phyloP scores from a whole-genome alignment of 345 rosid species.

The Salix purpurea region DNA sequence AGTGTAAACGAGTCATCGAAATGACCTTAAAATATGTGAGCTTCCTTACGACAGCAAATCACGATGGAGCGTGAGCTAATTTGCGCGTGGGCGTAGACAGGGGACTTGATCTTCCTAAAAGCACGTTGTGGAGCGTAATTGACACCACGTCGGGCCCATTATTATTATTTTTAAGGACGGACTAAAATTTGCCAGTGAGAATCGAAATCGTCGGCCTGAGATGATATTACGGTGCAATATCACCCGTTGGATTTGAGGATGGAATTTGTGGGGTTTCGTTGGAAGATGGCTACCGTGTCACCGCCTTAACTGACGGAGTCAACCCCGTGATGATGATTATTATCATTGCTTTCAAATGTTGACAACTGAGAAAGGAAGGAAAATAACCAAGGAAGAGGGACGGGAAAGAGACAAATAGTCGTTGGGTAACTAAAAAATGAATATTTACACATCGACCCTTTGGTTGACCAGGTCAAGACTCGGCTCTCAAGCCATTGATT shows the following conservation, averaged over 20 bases:
- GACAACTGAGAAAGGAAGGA: neutral
- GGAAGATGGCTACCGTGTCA: constrained; percentile 8
- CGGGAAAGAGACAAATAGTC: too few relatives aligned
- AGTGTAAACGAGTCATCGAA: too few relatives aligned
- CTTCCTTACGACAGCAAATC: neutral
- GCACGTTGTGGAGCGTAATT: constrained; percentile 2
- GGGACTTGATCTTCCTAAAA: neutral
- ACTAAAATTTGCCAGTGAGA: neutral
- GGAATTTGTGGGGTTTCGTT: neutral
- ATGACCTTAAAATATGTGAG: too few relatives aligned
- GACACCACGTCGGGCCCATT: neutral
- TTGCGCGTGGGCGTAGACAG: constrained; percentile 1
- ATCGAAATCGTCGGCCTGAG: constrained; percentile 7
- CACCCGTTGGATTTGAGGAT: constrained; percentile 12
- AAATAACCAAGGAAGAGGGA: too few relatives aligned
- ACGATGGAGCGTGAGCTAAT: neutral
- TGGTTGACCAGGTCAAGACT: too few relatives aligned
- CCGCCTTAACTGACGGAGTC: constrained; percentile 36
- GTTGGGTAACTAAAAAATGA: too few relatives aligned
- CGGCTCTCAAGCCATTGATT: too few relatives aligned
- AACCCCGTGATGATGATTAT: neutral
- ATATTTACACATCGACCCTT: too few relatives aligned
- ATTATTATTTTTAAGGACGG: neutral
- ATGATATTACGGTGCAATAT: constrained; percentile 15
- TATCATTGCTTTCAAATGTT: neutral